Percentiles rank a stretch among this genome's conserved stretches.
Conservation (phyloP, 2,329 filamentous ascomycete genomes). For the Berkeleyomyces rouxiae region DNA sequence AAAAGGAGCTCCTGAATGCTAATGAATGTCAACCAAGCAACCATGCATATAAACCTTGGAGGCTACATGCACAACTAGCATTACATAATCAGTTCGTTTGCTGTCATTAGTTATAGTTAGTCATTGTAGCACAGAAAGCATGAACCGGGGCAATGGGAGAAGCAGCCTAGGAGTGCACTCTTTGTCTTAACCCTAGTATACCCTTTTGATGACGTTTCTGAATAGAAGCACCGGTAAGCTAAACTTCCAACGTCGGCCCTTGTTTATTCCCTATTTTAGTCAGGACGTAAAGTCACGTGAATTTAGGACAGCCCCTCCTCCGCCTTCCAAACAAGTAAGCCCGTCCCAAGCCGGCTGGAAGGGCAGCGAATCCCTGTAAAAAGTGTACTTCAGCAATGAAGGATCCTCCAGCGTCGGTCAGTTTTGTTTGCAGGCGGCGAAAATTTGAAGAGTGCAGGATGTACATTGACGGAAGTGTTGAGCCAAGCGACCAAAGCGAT, state of each 20-base stretch:
- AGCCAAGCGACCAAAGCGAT: neutral
- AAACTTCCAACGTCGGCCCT: neutral
- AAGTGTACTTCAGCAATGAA: neutral
- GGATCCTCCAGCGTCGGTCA: neutral
- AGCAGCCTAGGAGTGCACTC: no score
- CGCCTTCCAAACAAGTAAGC: neutral
- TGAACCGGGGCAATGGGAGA: no score
- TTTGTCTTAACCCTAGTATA: no score
- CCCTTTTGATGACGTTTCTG: no score
- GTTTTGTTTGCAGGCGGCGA: neutral
- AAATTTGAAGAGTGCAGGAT: neutral
- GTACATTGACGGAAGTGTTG: neutral
- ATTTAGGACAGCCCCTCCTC: neutral
- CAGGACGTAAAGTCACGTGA: neutral
- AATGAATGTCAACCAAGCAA: no score
- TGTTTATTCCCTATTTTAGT: neutral
- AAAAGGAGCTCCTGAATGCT: no score
- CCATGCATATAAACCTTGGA: no score
- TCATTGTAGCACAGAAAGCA: no score
- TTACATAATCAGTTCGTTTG: no score
- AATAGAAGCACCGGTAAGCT: no score
- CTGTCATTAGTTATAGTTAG: no score
- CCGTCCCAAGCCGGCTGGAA: neutral
- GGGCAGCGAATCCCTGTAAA: neutral
- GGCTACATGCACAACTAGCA: no score